These are phyloP conservation scores for Piromyces sp. DNA, from an alignment of 192 early-diverging fungal genomes.

Conservation along the genomic window DNA sequence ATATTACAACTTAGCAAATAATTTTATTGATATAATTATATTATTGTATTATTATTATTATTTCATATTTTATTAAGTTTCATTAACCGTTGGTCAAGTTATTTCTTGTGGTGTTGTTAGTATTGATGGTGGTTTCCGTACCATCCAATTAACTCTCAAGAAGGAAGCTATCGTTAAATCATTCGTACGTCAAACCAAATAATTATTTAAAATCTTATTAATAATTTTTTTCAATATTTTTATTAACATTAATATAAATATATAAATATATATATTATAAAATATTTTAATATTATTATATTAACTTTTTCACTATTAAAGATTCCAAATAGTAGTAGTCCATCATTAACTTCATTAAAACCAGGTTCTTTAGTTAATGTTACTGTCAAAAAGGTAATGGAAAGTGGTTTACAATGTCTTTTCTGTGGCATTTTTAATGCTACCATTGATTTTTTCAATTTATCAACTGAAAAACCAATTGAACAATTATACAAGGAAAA, in stretches of 20 bases:
- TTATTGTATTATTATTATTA: too few relatives aligned
- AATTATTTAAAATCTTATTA: too few relatives aligned
- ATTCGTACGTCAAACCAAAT: conserved; percentile 19
- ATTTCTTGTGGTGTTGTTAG: conserved; percentile 45
- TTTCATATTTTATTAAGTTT: conserved; percentile 9
- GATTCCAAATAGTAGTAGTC: conserved; percentile 25
- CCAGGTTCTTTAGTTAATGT: conserved; percentile 58
- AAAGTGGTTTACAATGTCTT: conserved; percentile 46
- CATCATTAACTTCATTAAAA: conserved; percentile 53
- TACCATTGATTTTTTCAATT: conserved; percentile 40
- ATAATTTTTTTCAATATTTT: too few relatives aligned
- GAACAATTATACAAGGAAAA: background rate
- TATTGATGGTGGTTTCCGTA: conserved; percentile 39
- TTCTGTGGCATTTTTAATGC: conserved; percentile 76
- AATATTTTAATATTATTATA: conserved; percentile 1
- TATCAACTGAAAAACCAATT: background rate
- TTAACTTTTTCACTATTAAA: conserved; percentile 1
- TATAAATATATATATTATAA: too few relatives aligned
- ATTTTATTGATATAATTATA: too few relatives aligned
- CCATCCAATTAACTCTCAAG: conserved; percentile 47
- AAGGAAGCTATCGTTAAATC: conserved; percentile 33
- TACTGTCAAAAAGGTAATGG: conserved; percentile 39
- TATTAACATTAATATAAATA: too few relatives aligned
- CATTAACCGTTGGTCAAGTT: conserved; percentile 57
- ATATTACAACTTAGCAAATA: too few relatives aligned